Evolutionary conservation across 495 filamentous ascomycete species (phyloP).

Genomic region (Penicillium parvum): DNA sequence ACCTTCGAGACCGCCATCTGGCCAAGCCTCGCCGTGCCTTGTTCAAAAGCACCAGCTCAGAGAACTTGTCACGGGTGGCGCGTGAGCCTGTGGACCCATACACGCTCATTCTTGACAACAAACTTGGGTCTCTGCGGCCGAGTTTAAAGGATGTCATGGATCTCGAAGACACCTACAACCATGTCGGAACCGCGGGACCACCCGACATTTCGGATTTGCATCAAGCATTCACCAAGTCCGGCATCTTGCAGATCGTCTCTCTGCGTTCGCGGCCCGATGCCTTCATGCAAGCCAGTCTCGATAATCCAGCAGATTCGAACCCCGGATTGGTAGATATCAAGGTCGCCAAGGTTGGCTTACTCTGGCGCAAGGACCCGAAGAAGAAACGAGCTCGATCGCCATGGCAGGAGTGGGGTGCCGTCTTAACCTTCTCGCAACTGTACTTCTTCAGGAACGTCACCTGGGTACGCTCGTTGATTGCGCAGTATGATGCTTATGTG

Average conservation of each 20-base stretch:
- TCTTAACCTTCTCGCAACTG: conserved; percentile 89
- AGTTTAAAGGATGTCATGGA: conserved; percentile 87
- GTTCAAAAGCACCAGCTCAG: conserved; percentile 63
- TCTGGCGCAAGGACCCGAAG: conserved; percentile 94
- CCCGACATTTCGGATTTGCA: conserved; percentile 76
- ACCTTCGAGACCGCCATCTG: conserved; percentile 71
- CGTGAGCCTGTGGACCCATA: conserved; percentile 94
- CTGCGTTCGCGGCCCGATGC: conserved; percentile 88
- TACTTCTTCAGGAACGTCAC: conserved; percentile 92
- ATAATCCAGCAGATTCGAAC: conserved; percentile 81
- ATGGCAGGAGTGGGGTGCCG: conserved; percentile 98
- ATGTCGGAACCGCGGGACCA: conserved; percentile 67
- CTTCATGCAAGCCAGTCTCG: conserved; percentile 82
- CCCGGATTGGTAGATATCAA: conserved; percentile 96
- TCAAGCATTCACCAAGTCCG: conserved; percentile 83
- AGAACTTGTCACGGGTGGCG: conserved; percentile 59
- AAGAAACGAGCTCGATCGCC: conserved; percentile 93
- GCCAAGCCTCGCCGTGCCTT: conserved; percentile 67
- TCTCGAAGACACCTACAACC: conserved; percentile 87
- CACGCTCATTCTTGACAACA: conserved; percentile 83
- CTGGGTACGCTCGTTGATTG: conserved; percentile 88
- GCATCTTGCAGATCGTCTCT: conserved; percentile 90
- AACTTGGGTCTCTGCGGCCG: conserved; percentile 75
- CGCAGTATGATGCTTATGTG: conserved; percentile 75
- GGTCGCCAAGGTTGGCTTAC: conserved; percentile 88